Base-by-base conservation (phyloP, 306 rosid species). In the Corylus avellana region DNA sequence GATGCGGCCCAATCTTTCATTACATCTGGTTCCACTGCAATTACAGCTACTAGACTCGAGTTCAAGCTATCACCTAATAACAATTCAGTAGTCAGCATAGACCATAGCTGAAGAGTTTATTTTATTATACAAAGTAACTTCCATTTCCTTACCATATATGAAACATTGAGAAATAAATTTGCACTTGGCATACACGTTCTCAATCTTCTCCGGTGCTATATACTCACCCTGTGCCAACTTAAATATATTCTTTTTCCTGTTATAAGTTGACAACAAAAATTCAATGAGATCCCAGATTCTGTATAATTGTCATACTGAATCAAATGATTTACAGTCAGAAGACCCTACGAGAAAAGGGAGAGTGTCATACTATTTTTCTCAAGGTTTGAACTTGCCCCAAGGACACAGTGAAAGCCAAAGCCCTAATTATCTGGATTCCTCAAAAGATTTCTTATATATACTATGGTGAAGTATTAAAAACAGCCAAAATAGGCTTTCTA, bases 161-260 rank as follows among this genome's bases (percentile, higher is more conserved):
- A 93, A 93, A 90, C 96, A 90, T 68, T 93, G 98, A 58, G 89
- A 92, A 77, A 90, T 86, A 81, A 90, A 93, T 80, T 88, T 91
- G 97, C 99, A 93, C 85, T 89, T 96, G 58, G 85, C 93, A 78
- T 93, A 96, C 5, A 93, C 97, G 72, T 91, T 96, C 88, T 96
- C 98, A 72, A 93, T 91, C 89, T 96, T 96, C 86, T 96, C 99
- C 18, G 99, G 99, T 86, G 99, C 99, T 80, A 96, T 89, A 83
- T 96, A 96, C 88, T 96, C 99, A 7, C 99, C 99, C 85, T 93
- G 99, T 17, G 99, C 98, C 94, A 96, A 85, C 90, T 96, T 96
- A 85, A 96, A 96, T 78, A 96, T 96, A 82, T 93, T 96, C 88
- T 96, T 96, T 87, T 96, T 96, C 94, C 99, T 96, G 82, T 82